Conservation (phyloP, 371 early-diverging fungal species). For the Rhizopus stolonifer region DNA sequence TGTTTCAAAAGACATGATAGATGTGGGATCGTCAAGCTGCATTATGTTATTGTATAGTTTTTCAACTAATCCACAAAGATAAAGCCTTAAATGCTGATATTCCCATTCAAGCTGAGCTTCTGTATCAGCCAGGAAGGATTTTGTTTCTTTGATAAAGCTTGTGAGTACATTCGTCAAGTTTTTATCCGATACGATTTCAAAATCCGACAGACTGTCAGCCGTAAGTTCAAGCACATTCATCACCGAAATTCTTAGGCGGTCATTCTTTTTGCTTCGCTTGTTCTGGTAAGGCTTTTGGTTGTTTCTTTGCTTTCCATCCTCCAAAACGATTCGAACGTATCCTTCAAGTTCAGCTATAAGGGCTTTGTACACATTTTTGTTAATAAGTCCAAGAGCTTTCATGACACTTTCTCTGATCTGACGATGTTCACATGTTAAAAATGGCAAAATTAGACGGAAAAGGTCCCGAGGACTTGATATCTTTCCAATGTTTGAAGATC, state of each 20-base stretch:
- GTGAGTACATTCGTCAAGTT: constrained; percentile 62
- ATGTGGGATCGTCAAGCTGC: constrained; percentile 44
- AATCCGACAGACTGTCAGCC: constrained; percentile 63
- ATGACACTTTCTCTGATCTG: constrained; percentile 74
- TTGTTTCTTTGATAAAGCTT: constrained; percentile 73
- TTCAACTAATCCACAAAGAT: constrained; percentile 86
- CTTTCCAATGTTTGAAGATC: constrained; percentile 47
- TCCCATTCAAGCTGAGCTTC: constrained; percentile 86
- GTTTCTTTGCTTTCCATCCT: constrained; percentile 61
- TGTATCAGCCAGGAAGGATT: constrained; percentile 64
- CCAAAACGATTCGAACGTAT: constrained; percentile 61
- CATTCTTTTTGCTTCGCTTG: constrained; percentile 65
- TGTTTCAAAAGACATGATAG: constrained; percentile 75
- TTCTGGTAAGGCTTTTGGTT: constrained; percentile 62
- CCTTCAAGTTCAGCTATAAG: constrained; percentile 71
- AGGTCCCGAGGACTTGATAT: constrained; percentile 62
- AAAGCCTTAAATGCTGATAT: constrained; percentile 80
- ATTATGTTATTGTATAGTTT: constrained; percentile 73
- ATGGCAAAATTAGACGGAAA: constrained; percentile 61
- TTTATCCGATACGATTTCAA: constrained; percentile 62
- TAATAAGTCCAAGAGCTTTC: constrained; percentile 68
- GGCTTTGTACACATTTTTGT: constrained; percentile 64
- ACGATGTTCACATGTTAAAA: constrained; percentile 71
- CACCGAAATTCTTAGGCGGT: constrained; percentile 74
- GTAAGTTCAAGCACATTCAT: constrained; percentile 75